Percentiles rank a stretch among this genome's conserved stretches.
Conservation (phyloP, 352 stramenopile genomes). For the Globisporangium barbulae region DNA sequence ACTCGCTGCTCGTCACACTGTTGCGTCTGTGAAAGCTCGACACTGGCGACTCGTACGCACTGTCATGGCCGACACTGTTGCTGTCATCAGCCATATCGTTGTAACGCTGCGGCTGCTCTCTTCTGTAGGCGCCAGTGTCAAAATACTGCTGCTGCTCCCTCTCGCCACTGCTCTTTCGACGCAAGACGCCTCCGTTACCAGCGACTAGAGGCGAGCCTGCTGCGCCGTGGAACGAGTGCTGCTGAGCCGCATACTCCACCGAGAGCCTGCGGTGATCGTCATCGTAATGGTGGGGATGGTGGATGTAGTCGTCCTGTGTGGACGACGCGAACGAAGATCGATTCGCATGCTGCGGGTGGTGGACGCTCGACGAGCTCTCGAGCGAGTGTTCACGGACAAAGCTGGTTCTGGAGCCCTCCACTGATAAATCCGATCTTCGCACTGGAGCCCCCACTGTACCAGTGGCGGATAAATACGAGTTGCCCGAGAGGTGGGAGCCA, state of each 20-base stretch:
- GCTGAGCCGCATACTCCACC: constrained; percentile 5
- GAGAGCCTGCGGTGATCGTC: constrained; percentile 7
- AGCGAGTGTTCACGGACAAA: constrained; percentile 10
- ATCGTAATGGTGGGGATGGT: background rate
- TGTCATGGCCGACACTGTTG: background rate
- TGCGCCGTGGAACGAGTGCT: constrained; percentile 1
- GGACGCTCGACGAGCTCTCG: constrained; percentile 5
- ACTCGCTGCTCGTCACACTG: background rate
- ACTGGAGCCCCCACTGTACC: background rate
- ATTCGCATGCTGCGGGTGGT: background rate
- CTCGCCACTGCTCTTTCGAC: background rate
- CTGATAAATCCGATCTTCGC: constrained; percentile 10
- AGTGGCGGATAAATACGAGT: constrained; percentile 1
- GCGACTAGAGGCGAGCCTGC: background rate
- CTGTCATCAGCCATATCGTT: background rate
- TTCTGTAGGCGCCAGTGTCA: constrained; percentile 5
- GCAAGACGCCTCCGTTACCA: background rate
- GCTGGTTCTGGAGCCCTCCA: constrained; percentile 5
- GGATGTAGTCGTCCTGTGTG: constrained; percentile 2
- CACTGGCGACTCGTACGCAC: background rate
- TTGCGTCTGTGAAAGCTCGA: constrained; percentile 1
- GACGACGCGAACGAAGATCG: constrained; percentile 13
- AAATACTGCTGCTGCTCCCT: background rate
- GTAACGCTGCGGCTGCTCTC: constrained; percentile 6
- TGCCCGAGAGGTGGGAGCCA: constrained; percentile 1